Conservation (phyloP, 2,329 filamentous ascomycete species). For the Simplicillium aogashimaense region DNA sequence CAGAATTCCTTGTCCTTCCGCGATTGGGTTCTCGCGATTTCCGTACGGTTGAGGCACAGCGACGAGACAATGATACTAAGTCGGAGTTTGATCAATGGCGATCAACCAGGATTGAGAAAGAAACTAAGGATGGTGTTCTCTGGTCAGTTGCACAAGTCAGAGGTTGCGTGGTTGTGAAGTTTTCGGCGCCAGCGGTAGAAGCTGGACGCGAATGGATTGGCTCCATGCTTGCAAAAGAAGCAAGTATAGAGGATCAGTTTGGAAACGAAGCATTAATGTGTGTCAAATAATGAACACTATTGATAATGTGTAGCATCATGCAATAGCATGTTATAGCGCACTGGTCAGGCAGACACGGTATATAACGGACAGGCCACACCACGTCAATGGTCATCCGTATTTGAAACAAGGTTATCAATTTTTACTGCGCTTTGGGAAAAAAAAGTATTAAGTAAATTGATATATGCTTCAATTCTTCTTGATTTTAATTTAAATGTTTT, state of each 20-base stretch:
- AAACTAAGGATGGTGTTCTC: conserved; percentile 51
- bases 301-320: background rate
- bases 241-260: conserved; percentile 60
- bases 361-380: no score
- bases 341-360: no score
- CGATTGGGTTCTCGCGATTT: conserved; percentile 79
- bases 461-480: no score
- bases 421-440: no score
- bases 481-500: no score
- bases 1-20: conserved; percentile 68
- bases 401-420: no score
- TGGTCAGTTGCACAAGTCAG: conserved; percentile 78
- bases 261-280: conserved; percentile 77
- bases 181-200: conserved; percentile 74
- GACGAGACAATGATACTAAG: conserved; percentile 20
- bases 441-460: no score
- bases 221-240: conserved; percentile 63
- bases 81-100: conserved; percentile 44
- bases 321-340: no score
- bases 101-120: conserved; percentile 41
- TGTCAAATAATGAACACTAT: conserved; percentile 34
- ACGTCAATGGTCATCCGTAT: no score
- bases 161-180: conserved; percentile 84
- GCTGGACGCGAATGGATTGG: conserved; percentile 72
- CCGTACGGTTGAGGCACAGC: conserved; percentile 40